Conservation (phyloP, 1,284 basidiomycete genomes). For the Tylopilus sp. region DNA sequence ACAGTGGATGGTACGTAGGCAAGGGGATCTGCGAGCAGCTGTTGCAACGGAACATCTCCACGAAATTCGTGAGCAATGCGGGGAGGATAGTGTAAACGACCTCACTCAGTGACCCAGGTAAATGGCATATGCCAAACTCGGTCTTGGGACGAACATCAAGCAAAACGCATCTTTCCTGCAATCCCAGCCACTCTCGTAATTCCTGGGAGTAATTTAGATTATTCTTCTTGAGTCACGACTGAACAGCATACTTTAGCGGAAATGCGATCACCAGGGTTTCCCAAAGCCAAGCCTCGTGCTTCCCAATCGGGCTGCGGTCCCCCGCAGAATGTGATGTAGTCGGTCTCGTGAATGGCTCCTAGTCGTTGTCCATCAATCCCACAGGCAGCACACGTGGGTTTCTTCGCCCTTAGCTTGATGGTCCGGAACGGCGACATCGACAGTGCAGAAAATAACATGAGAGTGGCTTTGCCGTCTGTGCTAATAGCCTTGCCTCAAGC, state of each 20-base stretch:
- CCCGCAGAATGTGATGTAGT: constrained; percentile 80
- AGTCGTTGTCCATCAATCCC: constrained; percentile 43
- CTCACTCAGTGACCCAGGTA: constrained; percentile 76
- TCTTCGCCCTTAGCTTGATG: constrained; percentile 72
- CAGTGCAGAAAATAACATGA: constrained; percentile 75
- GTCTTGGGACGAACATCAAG: constrained; percentile 81
- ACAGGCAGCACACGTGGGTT: constrained; percentile 62
- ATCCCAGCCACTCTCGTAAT: constrained; percentile 42
- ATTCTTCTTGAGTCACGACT: not conserved
- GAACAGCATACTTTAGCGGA: constrained; percentile 42
- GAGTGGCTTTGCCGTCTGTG: constrained; percentile 54
- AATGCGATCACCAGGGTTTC: constrained; percentile 44
- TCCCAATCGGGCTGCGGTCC: constrained; percentile 64
- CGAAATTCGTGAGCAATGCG: not conserved
- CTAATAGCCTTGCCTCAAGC: constrained; percentile 6
- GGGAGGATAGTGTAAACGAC: not conserved
- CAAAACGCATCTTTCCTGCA: constrained; percentile 40
- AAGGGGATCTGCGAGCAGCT: constrained; percentile 57
- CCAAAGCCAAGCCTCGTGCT: constrained; percentile 43
- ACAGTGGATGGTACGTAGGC: constrained; percentile 33
- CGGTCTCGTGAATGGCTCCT: constrained; percentile 50
- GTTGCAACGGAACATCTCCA: constrained; percentile 65
- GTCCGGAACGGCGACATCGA: constrained; percentile 71
- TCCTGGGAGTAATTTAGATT: constrained; percentile 8
- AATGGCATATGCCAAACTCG: constrained; percentile 85